These are phyloP conservation scores for Stylosanthes scabra DNA, from an alignment of 331 rosid species.

Conservation along the genomic window DNA sequence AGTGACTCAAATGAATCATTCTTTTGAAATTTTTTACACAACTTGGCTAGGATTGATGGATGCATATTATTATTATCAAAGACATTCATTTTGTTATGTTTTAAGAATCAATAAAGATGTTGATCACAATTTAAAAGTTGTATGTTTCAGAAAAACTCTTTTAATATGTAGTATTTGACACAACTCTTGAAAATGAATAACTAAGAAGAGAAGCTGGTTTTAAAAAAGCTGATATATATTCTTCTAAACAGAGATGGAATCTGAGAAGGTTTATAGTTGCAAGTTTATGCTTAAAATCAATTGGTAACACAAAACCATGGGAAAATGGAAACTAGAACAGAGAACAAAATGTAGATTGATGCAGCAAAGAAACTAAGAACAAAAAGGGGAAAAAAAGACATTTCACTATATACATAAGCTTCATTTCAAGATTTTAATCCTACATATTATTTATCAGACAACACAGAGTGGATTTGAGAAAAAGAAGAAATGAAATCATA, in stretches of 20 bases:
- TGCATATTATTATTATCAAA: not conserved
- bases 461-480: conserved; percentile 11
- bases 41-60: conserved; percentile 18
- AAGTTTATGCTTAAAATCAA: too few species aligned
- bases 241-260: too few species aligned
- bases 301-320: too few species aligned
- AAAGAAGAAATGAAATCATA: conserved; percentile 41
- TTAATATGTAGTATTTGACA: too few species aligned
- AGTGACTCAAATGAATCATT: conserved; percentile 28
- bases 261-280: too few species aligned
- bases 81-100: not conserved
- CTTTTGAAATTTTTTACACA: conserved; percentile 34
- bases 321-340: too few species aligned
- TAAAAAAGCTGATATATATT: too few species aligned
- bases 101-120: not conserved
- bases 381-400: conserved; percentile 22
- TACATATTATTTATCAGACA: conserved; percentile 73
- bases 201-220: too few species aligned
- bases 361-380: conserved; percentile 14
- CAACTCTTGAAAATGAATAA: too few species aligned
- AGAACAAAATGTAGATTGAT: not conserved
- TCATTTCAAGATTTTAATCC: conserved; percentile 49
- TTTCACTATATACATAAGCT: conserved; percentile 46
- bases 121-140: too few species aligned
- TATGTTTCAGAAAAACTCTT: too few species aligned